Evolutionary conservation across 73 alveolate species (phyloP).

Genomic region (Paramecium bursaria): DNA sequence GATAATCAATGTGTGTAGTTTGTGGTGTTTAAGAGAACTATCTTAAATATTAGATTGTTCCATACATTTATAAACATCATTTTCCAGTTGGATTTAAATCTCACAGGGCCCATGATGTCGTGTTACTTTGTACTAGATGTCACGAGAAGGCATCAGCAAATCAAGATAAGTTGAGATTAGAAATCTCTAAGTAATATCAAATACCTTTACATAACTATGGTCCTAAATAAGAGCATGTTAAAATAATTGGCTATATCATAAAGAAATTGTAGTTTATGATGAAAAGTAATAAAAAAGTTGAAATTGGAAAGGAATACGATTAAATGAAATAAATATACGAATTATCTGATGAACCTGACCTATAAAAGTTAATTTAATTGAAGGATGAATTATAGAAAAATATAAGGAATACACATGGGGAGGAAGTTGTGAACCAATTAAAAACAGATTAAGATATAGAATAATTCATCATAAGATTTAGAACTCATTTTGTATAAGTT

Average conservation of each 20-base stretch:
- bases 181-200: constrained; percentile 78
- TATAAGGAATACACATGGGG: constrained; percentile 84
- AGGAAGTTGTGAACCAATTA: constrained; percentile 84
- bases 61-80: constrained; percentile 72
- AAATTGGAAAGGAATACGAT: constrained; percentile 56
- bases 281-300: constrained; percentile 65
- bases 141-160: constrained; percentile 91
- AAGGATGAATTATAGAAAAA: constrained; percentile 76
- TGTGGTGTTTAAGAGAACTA: constrained; percentile 56
- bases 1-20: constrained; percentile 57
- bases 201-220: constrained; percentile 82
- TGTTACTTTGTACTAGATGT: constrained; percentile 92
- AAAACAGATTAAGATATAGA: constrained; percentile 72
- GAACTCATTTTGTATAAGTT: constrained; percentile 86
- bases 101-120: constrained; percentile 97
- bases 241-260: constrained; percentile 64
- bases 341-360: constrained; percentile 47
- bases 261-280: constrained; percentile 65
- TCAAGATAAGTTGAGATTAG: constrained; percentile 77
- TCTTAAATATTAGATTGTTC: constrained; percentile 58
- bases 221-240: constrained; percentile 66
- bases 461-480: constrained; percentile 93
- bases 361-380: constrained; percentile 32
- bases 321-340: constrained; percentile 12
- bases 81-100: constrained; percentile 92